Conservation (phyloP, 1,284 basidiomycete species). For the Heimioporus punctisporus region DNA sequence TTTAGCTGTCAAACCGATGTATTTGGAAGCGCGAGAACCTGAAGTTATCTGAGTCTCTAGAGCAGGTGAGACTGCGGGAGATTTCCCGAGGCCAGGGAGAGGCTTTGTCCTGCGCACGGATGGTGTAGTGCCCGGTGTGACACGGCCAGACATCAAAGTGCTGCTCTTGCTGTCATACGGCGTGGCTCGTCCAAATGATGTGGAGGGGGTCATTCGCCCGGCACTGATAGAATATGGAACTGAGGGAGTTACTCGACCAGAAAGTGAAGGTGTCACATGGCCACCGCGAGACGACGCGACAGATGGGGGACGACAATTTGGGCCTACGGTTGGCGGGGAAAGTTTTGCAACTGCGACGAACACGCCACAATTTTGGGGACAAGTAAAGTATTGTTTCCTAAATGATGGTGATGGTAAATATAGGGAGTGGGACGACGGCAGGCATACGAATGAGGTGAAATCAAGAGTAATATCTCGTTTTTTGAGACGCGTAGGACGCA, state of each 20-base stretch:
- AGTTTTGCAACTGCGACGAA: conserved; percentile 88
- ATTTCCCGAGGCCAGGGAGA: conserved; percentile 18
- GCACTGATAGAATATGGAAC: conserved; percentile 40
- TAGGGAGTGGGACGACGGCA: not conserved
- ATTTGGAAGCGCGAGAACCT: conserved; percentile 84
- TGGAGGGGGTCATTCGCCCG: conserved; percentile 49
- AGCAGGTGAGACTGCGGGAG: conserved; percentile 33
- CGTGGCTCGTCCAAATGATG: conserved; percentile 38
- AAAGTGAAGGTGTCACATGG: conserved; percentile 51
- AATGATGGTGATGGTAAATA: conserved; percentile 7
- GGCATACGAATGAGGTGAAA: not conserved
- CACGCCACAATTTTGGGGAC: conserved; percentile 87
- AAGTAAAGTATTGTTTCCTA: conserved; percentile 87
- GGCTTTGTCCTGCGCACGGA: conserved; percentile 34
- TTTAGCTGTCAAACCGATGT: conserved; percentile 81
- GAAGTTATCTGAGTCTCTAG: conserved; percentile 61
- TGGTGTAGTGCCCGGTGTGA: conserved; percentile 42
- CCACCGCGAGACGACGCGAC: conserved; percentile 76
- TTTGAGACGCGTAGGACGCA: conserved; percentile 44
- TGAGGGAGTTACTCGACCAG: conserved; percentile 49
- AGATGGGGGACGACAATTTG: conserved; percentile 70
- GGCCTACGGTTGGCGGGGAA: conserved; percentile 70
- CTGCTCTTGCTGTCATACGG: conserved; percentile 32
- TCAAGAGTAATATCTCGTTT: not conserved
- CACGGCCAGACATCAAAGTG: conserved; percentile 34